A percentile compares a stretch with the other conserved stretches of the same genome.
Evolutionary conservation across 2,329 filamentous ascomycete species (phyloP).

Genomic region (Botrytis squamosa): DNA sequence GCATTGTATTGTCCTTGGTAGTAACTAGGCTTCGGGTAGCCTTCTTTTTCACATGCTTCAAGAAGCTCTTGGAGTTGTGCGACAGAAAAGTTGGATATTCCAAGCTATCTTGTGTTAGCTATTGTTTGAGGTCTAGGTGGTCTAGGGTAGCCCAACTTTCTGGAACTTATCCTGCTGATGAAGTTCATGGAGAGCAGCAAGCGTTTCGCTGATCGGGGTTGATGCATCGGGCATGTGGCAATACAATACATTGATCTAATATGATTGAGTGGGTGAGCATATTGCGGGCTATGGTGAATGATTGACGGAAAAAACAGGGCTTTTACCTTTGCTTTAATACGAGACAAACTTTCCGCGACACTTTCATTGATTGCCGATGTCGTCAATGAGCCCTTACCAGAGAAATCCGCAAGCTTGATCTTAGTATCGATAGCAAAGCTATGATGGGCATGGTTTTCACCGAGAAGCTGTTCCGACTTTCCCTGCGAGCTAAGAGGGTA

Average conservation of each 20-base stretch:
- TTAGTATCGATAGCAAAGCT: constrained; percentile 8
- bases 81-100: constrained; percentile 12
- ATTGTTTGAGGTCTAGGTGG: neutral
- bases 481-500: neutral
- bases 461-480: constrained; percentile 10
- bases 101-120: constrained; percentile 2
- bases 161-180: constrained; percentile 7
- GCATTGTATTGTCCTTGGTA: constrained; percentile 10
- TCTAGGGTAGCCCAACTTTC: neutral
- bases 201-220: constrained; percentile 5
- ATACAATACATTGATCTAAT: neutral
- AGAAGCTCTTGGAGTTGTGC: neutral
- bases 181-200: constrained; percentile 9
- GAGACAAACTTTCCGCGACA: neutral
- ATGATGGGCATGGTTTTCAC: neutral
- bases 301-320: neutral
- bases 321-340: neutral
- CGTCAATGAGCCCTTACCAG: neutral
- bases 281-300: neutral
- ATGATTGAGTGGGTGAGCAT: neutral
- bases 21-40: constrained; percentile 2
- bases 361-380: neutral
- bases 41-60: neutral
- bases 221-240: neutral
- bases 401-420: constrained; percentile 3